A percentile compares a stretch with the other conserved stretches of the same genome.
Conservation (phyloP, 1,284 basidiomycete genomes). For the Golubevia pallescens region DNA sequence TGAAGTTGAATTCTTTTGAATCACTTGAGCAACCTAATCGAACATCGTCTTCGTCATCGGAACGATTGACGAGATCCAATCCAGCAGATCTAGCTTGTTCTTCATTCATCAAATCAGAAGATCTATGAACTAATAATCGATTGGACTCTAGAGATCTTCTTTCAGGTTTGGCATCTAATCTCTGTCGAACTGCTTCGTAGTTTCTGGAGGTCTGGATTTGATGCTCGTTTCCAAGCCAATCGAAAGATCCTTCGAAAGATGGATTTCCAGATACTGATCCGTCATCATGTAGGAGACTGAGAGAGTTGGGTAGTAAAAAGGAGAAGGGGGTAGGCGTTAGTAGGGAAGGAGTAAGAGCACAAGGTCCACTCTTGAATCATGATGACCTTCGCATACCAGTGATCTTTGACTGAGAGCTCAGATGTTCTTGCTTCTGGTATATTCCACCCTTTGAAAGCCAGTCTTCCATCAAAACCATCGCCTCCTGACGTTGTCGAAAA, state of each 20-base stretch:
- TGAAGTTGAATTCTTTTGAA: slow-evolving; percentile 34
- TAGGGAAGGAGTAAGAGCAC: no score
- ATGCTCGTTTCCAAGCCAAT: slow-evolving; percentile 47
- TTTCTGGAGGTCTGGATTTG: slow-evolving; percentile 25
- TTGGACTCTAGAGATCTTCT: slow-evolving; percentile 9
- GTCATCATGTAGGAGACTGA: slow-evolving; percentile 37
- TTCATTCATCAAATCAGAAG: slow-evolving; percentile 32
- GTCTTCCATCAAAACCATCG: no score
- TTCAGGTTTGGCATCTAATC: slow-evolving; percentile 13
- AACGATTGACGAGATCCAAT: not conserved
- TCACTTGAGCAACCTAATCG: slow-evolving; percentile 30
- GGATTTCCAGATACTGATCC: slow-evolving; percentile 28
- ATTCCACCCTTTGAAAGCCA: no score
- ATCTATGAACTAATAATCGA: slow-evolving; percentile 35
- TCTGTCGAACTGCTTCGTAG: slow-evolving; percentile 27
- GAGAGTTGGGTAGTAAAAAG: not conserved
- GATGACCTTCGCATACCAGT: no score
- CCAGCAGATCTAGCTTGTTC: not conserved
- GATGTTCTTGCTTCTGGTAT: no score
- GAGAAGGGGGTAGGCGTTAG: no score
- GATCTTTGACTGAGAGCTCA: no score
- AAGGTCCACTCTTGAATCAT: no score
- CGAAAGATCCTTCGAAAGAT: slow-evolving; percentile 42
- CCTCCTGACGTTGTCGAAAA: no score
- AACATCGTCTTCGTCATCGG: not conserved